Evolutionary conservation across 352 stramenopile genomes (phyloP).

Genomic region (Pythium aristosporum): DNA sequence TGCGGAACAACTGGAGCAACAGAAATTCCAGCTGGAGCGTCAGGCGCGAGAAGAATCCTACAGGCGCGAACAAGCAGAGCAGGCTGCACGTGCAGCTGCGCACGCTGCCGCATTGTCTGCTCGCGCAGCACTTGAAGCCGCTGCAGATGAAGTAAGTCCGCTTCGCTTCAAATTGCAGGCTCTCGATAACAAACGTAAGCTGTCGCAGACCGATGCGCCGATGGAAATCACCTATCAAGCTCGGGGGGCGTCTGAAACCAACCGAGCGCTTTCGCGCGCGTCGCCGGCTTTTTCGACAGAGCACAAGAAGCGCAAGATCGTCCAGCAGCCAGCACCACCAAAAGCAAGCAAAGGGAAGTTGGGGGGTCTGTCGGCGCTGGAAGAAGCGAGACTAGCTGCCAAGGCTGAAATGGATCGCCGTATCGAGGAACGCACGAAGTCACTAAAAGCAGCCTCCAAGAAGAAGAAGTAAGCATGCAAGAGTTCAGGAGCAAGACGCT

Average conservation of each 20-base stretch:
- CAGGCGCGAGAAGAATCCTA: constrained; percentile 48
- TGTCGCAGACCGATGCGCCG: constrained; percentile 46
- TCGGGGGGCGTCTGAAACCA: constrained; percentile 7
- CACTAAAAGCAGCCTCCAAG: constrained; percentile 48
- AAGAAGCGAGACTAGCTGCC: constrained; percentile 62
- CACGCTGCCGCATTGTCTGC: constrained; percentile 66
- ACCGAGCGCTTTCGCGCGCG: constrained; percentile 1
- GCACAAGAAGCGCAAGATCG: constrained; percentile 57
- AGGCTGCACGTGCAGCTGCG: constrained; percentile 58
- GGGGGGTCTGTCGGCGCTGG: constrained; percentile 29
- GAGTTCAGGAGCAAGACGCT: neutral
- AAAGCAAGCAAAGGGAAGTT: constrained; percentile 25
- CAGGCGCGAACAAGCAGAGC: constrained; percentile 62
- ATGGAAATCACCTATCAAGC: constrained; percentile 50
- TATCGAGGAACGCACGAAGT: constrained; percentile 59
- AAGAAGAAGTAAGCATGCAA: constrained; percentile 57
- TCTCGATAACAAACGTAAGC: constrained; percentile 32
- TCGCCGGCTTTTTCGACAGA: constrained; percentile 19
- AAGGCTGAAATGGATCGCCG: constrained; percentile 71
- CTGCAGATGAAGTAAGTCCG: constrained; percentile 41
- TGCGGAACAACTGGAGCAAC: constrained; percentile 48
- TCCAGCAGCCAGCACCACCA: constrained; percentile 25
- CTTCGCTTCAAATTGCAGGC: constrained; percentile 23
- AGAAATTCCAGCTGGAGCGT: constrained; percentile 49
- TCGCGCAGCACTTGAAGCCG: constrained; percentile 65